Base-by-base conservation (phyloP, 768 basidiomycete genomes). In the Infundibulicybe gibba region DNA sequence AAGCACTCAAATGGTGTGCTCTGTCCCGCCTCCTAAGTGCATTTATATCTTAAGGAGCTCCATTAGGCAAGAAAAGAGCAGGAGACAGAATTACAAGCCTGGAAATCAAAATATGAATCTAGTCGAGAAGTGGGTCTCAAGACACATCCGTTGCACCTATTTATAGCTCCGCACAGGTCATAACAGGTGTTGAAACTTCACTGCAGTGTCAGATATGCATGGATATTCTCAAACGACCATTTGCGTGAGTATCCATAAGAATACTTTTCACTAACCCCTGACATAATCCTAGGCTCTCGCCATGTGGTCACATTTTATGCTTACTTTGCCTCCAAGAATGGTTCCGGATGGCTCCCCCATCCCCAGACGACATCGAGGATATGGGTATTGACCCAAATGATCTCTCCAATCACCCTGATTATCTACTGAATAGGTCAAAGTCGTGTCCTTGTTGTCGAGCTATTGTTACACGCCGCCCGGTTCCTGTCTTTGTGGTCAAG, bases 281-380 rank as follows among this genome's bases (percentile, higher is more conserved):
- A 54, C n/a, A 19, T 16, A 41, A 54, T 41, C 54, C 44, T 43
- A 87, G 87, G 2, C 70, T 89, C 38, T 76, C 84, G 1, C 87
- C 87, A 0, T 90, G 87, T 55, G 87, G 87, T 1, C 87, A 90
- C 53, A 75, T 86, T n/a, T 68, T 86, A n/a, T 90, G 87, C 47
- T 72, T 85, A 20, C 54, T 57, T 2, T 90, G 87, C 54, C 76
- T 90, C 8, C 83, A 86, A 61, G 80, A 83, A 54, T 90, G 87
- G 87, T 90, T 90, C 65, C 76, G 79, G 49, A 75, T 79, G 43
- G 84, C 85, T 3, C 85, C 86, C 3, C 64, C 69, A 0, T 51
- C 54, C 11, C 17, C 44, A 16, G n/a, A 44, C 6, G 57, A 64
- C 19, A 49, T 59, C 3, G 70, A 75, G 16, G 71, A 72, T 43